Evolutionary conservation across 1,139 yeast species (phyloP).

Genomic region (Protomyces gravidus): DNA sequence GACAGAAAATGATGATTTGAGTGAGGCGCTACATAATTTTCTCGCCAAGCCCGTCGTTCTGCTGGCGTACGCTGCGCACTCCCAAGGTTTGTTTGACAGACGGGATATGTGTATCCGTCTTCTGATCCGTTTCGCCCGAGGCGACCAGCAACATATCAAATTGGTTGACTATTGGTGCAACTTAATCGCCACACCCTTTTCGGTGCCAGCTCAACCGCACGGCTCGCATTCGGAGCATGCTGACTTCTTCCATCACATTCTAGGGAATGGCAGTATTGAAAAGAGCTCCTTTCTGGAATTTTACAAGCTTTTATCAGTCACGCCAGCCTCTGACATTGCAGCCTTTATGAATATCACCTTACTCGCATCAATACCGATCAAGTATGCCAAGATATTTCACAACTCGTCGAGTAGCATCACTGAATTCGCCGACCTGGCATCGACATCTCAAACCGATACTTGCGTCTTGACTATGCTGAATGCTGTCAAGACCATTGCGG

Average conservation of each 20-base stretch:
- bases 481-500: too few relatives aligned
- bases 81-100: not conserved
- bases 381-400: not conserved
- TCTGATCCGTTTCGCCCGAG: not conserved
- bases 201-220: not conserved
- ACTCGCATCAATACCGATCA: not conserved
- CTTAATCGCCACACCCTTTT: not conserved
- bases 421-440: too few relatives aligned
- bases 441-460: too few relatives aligned
- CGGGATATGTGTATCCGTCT: not conserved
- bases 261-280: not conserved
- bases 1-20: too few relatives aligned
- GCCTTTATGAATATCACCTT: not conserved
- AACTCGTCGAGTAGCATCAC: too few relatives aligned
- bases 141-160: too few relatives aligned
- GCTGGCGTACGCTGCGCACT: not conserved
- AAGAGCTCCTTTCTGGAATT: not conserved
- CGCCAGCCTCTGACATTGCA: not conserved
- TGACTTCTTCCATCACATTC: not conserved
- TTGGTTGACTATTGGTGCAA: too few relatives aligned
- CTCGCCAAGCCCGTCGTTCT: too few relatives aligned
- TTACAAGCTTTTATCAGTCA: not conserved
- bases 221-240: not conserved
- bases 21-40: too few relatives aligned
- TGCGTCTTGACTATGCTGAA: too few relatives aligned